Evolutionary conservation across 805 yeast genomes (phyloP).

Genomic region (Cyberlindnera samutprakarnensis): DNA sequence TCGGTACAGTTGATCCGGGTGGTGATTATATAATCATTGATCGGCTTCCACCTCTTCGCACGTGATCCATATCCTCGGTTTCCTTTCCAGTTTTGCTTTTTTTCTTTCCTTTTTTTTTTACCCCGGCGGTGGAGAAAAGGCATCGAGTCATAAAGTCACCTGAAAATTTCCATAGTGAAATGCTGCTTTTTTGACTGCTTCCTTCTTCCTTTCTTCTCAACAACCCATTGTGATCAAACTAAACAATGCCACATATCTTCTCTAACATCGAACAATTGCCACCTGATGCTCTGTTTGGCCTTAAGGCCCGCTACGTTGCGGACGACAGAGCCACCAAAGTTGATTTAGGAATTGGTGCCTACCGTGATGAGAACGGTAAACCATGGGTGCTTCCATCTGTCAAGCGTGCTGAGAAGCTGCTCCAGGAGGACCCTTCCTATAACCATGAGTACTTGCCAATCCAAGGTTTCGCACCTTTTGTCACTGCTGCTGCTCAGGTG

Average conservation of each 20-base stretch:
- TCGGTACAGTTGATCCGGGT: too few species aligned
- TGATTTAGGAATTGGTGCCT: conserved; percentile 81
- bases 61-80: too few species aligned
- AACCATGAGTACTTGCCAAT: conserved; percentile 90
- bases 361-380: conserved; percentile 60
- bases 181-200: too few species aligned
- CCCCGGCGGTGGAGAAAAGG: too few species aligned
- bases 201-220: too few species aligned
- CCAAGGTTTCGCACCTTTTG: conserved; percentile 63
- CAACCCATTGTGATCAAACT: neutral
- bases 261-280: conserved; percentile 57
- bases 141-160: too few species aligned
- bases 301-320: conserved; percentile 55
- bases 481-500: conserved; percentile 63
- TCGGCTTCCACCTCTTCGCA: too few species aligned
- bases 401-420: conserved; percentile 53
- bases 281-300: conserved; percentile 81
- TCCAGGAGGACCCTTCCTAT: conserved; percentile 50
- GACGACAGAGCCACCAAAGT: conserved; percentile 64
- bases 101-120: too few species aligned
- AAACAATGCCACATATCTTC: conserved; percentile 26
- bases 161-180: too few species aligned
- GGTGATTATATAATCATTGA: too few species aligned
- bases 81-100: too few species aligned
- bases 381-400: conserved; percentile 73